Evolutionary conservation across 2,329 filamentous ascomycete genomes (phyloP).

Genomic region (Botryosphaeria agaves): DNA sequence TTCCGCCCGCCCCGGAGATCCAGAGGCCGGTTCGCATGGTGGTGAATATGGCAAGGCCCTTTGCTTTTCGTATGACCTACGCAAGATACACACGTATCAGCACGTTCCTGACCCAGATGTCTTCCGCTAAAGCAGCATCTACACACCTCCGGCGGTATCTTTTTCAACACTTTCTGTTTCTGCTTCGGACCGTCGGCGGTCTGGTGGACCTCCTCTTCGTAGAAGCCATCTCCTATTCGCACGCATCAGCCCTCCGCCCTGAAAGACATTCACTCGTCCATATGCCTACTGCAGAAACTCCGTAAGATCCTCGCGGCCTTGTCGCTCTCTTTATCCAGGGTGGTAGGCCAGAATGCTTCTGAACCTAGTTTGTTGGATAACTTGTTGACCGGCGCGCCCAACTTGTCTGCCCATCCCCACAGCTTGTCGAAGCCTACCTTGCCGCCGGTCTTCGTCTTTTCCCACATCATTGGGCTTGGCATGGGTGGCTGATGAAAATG

Average conservation of each 20-base stretch:
- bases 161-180: conserved; percentile 52
- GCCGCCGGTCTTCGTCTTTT: conserved; percentile 33
- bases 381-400: conserved; percentile 61
- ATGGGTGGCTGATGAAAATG: neutral
- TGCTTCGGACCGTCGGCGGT: conserved; percentile 33
- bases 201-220: conserved; percentile 35
- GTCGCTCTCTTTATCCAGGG: conserved; percentile 75
- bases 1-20: conserved; percentile 81
- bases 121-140: conserved; percentile 1
- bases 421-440: conserved; percentile 61
- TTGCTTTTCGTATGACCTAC: conserved; percentile 71
- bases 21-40: conserved; percentile 89
- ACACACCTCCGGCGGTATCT: conserved; percentile 57
- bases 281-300: conserved; percentile 65
- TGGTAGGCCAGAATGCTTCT: conserved; percentile 74
- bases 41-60: conserved; percentile 84
- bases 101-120: too few species aligned
- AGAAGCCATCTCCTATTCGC: conserved; percentile 46
- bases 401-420: conserved; percentile 48
- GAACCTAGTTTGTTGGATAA: conserved; percentile 66
- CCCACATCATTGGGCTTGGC: conserved; percentile 25
- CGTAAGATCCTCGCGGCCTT: conserved; percentile 80
- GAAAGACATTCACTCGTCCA: conserved; percentile 9
- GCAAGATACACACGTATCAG: conserved; percentile 4
- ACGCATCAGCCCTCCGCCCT: conserved; percentile 6